Conservation (phyloP, 2,329 filamentous ascomycete species). For the Fusarium acutatum region DNA sequence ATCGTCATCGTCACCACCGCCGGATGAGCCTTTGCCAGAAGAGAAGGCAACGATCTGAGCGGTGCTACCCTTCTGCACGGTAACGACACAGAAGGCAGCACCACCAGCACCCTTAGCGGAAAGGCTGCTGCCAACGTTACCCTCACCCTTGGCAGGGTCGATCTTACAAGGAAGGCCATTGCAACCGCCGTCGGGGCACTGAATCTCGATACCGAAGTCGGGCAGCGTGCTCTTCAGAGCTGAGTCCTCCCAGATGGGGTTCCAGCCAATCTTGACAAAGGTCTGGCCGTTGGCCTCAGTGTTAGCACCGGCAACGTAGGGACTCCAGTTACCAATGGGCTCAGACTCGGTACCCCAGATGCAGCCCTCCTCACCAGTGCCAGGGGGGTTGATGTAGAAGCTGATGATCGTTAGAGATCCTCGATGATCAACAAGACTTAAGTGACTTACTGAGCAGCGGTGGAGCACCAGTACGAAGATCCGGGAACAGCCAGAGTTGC, state of each 20-base stretch:
- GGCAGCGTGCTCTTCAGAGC: conserved; percentile 66
- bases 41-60: conserved; percentile 74
- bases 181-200: conserved; percentile 72
- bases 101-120: conserved; percentile 70
- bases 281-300: conserved; percentile 70
- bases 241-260: conserved; percentile 74
- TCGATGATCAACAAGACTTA: conserved; percentile 27
- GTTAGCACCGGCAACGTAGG: conserved; percentile 81
- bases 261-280: conserved; percentile 80
- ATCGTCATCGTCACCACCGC: conserved; percentile 28
- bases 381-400: conserved; percentile 82
- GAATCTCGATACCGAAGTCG: conserved; percentile 73
- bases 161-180: conserved; percentile 80
- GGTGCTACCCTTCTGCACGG: conserved; percentile 70
- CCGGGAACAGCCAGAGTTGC: conserved; percentile 76
- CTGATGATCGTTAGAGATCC: conserved; percentile 53
- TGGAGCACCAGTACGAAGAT: conserved; percentile 74
- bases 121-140: conserved; percentile 65
- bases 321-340: conserved; percentile 78
- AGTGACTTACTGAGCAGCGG: conserved; percentile 74
- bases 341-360: conserved; percentile 73
- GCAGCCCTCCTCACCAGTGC: conserved; percentile 70
- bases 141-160: conserved; percentile 66
- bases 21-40: conserved; percentile 46
- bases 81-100: conserved; percentile 79